These are phyloP conservation scores for Starmerella gropengiesseri DNA, from an alignment of 805 yeast genomes.

Conservation along the genomic window DNA sequence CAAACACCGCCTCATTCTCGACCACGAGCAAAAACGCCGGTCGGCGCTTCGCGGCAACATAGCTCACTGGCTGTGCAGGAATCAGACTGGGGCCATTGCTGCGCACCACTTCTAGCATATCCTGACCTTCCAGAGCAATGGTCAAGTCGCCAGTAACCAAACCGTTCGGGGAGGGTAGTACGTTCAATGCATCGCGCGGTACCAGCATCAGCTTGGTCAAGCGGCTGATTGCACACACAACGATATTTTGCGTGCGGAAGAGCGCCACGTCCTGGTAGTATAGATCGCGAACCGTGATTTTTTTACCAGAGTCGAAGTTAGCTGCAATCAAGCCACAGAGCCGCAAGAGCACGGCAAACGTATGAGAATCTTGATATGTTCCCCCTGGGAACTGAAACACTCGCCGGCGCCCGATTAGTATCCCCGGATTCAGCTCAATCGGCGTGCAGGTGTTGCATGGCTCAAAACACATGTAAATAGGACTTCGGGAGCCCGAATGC, in stretches of 20 bases:
- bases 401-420: not conserved
- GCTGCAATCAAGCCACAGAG: slow-evolving; percentile 16
- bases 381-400: slow-evolving; percentile 14
- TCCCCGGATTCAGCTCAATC: not conserved
- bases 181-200: slow-evolving; percentile 33
- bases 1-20: slow-evolving; percentile 42
- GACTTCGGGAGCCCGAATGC: not conserved
- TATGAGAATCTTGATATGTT: not conserved
- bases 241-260: slow-evolving; percentile 37
- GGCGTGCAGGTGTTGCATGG: slow-evolving; percentile 2
- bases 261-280: slow-evolving; percentile 48
- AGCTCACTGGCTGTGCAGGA: slow-evolving; percentile 29
- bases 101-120: slow-evolving; percentile 16
- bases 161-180: slow-evolving; percentile 49
- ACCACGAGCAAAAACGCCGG: slow-evolving; percentile 34
- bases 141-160: slow-evolving; percentile 36
- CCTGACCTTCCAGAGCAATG: slow-evolving; percentile 16
- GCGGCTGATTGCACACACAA: slow-evolving; percentile 34
- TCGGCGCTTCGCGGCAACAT: slow-evolving; percentile 18
- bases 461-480: not conserved
- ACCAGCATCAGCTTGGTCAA: slow-evolving; percentile 34
- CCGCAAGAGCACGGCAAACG: slow-evolving; percentile 16
- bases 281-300: slow-evolving; percentile 42
- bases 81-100: slow-evolving; percentile 26
- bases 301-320: slow-evolving; percentile 15